Base-by-base conservation (phyloP, 768 basidiomycete species). In the Termitomyces sp. region DNA sequence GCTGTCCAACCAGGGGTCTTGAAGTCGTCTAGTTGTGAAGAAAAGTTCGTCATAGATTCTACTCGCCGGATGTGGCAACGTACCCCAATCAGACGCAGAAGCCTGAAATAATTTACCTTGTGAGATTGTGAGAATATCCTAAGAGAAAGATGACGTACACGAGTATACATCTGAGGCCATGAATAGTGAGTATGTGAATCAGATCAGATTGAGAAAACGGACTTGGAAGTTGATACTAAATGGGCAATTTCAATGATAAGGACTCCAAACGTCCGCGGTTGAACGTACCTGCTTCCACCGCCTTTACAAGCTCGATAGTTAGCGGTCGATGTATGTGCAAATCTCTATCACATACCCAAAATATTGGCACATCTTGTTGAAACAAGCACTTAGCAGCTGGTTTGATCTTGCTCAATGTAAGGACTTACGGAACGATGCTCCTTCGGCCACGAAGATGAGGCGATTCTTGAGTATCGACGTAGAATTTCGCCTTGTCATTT, bases 401-500 rank as follows among this genome's bases (percentile, higher is more conserved):
- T 50, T 11, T 15, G 6, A 1, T 24, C 11, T 7, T 24, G 14
- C 3, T 38, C 3, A 11, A 14, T 19, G 17, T 2, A 19, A n/a
- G 37, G 14, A 69, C 83, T 65, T 60, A 85, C 80, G 85, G 86
- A 12, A 88, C 86, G 61, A 87, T 87, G 46, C 79, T 80, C 58
- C 74, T 76, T 60, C 86, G 74, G 40, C 85, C 85, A 45, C 85
- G 81, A 50, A 87, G 68, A 62, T 83, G 64, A 3, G 79, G 71
- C 1, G 84, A 85, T 35, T 72, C 68, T 71, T 74, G 74, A 21
- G 81, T 81, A 65, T 88, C 85, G 21, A 72, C 74, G 68, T 87
- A 87, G 71, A 88, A 88, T 6, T 80, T 87, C 1, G 84, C 86
- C 69, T 87, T 86, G 65, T 87, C 84, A 66, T 87, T 87, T 62